Percentiles rank a stretch among this genome's conserved stretches.
phyloP scores from a whole-genome alignment of 2,329 filamentous ascomycete species.

The Cladobotryum mycophilum region DNA sequence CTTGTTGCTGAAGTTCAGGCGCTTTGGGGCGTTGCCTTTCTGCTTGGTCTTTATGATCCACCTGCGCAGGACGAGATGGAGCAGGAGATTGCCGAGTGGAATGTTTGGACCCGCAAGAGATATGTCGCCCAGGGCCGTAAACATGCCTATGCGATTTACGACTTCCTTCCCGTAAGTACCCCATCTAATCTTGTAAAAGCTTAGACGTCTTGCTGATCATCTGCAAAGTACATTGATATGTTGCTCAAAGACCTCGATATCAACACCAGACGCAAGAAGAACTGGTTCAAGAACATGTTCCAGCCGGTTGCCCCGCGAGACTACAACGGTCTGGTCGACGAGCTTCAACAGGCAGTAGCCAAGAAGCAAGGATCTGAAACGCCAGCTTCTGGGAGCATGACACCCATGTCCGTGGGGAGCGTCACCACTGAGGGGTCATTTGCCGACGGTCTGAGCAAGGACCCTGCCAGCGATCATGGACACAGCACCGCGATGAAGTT shows the following conservation, averaged over 20 bases:
- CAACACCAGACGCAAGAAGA: slow-evolving; percentile 13
- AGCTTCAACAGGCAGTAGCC: slow-evolving; percentile 7
- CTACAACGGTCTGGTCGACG: slow-evolving; percentile 14
- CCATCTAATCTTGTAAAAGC: too few species aligned
- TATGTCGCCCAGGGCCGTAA: slow-evolving; percentile 26
- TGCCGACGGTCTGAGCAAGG: neutral
- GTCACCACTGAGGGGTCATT: neutral
- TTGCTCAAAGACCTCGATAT: slow-evolving; percentile 15
- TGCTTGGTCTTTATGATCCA: slow-evolving; percentile 20
- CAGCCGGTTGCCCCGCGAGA: slow-evolving; percentile 11
- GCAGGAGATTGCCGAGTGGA: slow-evolving; percentile 24
- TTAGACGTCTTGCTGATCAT: neutral
- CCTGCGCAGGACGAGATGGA: slow-evolving; percentile 22
- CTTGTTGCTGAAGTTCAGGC: slow-evolving; percentile 23
- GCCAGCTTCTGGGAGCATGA: neutral
- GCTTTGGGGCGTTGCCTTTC: slow-evolving; percentile 24
- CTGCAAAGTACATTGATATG: slow-evolving; percentile 15
- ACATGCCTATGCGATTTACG: slow-evolving; percentile 25
- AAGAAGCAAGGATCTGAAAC: slow-evolving; percentile 1
- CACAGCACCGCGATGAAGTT: neutral
- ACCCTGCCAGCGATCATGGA: neutral
- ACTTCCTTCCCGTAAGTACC: slow-evolving; percentile 24
- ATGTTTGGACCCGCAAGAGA: slow-evolving; percentile 26
- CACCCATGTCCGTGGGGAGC: neutral
- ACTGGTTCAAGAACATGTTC: slow-evolving; percentile 13